phyloP scores from a whole-genome alignment of 495 filamentous ascomycete species.

The Cenococcum geophilum region DNA sequence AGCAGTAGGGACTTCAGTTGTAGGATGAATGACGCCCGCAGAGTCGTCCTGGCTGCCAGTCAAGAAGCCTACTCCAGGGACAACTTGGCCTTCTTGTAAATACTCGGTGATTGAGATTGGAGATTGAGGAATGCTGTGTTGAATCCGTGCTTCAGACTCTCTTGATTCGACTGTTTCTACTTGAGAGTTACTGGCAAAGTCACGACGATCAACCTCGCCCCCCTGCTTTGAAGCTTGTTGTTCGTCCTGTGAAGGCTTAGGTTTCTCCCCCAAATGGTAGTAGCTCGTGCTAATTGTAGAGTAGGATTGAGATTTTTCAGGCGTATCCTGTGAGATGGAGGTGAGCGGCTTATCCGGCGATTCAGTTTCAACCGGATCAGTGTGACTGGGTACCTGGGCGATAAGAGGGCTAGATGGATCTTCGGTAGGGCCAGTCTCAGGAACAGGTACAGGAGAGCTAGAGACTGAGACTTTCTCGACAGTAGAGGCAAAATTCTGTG shows the following conservation, averaged over 20 bases:
- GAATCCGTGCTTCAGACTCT: neutral
- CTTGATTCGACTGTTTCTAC: neutral
- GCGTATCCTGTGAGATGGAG: no score
- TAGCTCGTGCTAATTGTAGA: no score
- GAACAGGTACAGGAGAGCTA: neutral
- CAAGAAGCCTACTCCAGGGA: neutral
- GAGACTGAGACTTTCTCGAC: neutral
- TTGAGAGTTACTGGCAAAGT: neutral
- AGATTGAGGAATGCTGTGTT: neutral
- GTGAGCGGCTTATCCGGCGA: no score
- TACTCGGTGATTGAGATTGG: neutral
- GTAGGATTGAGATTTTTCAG: no score
- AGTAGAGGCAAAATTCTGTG: neutral
- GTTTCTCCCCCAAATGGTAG: no score
- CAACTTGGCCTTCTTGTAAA: neutral
- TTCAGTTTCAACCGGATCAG: no score
- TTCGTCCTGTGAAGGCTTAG: neutral
- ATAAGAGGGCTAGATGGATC: neutral
- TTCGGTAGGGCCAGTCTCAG: neutral
- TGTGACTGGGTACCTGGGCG: no score
- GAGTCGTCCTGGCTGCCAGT: constrained; percentile 3
- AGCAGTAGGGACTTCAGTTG: neutral
- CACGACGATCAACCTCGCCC: neutral
- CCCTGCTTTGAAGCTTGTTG: neutral
- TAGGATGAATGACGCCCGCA: neutral